Evolutionary conservation across 306 rosid genomes (phyloP), one percentile per base, ranked within the genome.

Genomic region (Dryas drummondii): DNA sequence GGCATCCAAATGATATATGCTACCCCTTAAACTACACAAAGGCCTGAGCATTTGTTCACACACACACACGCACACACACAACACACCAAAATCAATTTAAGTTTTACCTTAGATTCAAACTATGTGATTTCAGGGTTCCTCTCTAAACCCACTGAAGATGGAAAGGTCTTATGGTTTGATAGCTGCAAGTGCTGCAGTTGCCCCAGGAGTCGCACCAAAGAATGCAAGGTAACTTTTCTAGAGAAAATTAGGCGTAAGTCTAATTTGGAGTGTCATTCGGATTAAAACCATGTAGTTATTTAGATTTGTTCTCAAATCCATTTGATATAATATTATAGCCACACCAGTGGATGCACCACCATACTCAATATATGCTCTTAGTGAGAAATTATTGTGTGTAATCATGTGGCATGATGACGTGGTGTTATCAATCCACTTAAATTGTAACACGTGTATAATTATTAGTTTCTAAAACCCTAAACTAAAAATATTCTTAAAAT

Each of bases 81-180:
- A 1, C 66, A 5, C 9, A 3, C 66, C 48, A 4, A 66, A 66
- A 2, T 7, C 14, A 44, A 8, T 14, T 27, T 16, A 26, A 67
- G 12, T 48, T 65, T 66, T 56, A 52, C 19, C 4, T 56, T 67
- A 65, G 60, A 75, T 10, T 5, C 49, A 27, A 66, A 57, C 72
- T 51, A 42, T 54, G 5, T 63, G 16, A 17, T 71, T 62, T 85
- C 91, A 87, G 93, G 93, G 90, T 59, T 79, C 45, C 72, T 88
- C 91, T 66, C 71, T 88, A 79, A 91, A 87, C 79, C 91, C 96
- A 73, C 82, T 85, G 72, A 76, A 73, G 75, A 88, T 85, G 93
- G 82, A 79, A 47, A 55, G 14, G 12, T 82, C 63, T 1, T 27
- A 83, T 51, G 79, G 88, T 68, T 84, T 88, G 83, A 80, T 87